These are phyloP conservation scores for Polytolypa hystricis DNA, from an alignment of 2,329 filamentous ascomycete genomes.

Conservation along the genomic window DNA sequence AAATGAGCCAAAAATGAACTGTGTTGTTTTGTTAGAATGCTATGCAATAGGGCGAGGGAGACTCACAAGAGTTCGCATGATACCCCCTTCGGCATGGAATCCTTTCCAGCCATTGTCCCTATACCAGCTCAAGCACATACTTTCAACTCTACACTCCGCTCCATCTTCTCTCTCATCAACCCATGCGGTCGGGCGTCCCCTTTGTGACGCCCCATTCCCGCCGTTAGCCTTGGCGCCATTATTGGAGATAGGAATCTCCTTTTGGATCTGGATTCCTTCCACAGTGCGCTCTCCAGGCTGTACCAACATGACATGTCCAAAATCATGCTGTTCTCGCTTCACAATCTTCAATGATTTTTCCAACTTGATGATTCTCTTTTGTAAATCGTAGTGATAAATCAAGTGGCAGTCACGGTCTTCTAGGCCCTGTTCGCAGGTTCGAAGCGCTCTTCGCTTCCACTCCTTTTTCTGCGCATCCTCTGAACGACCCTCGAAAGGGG, in stretches of 20 bases:
- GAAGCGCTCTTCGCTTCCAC: constrained; percentile 66
- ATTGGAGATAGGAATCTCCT: constrained; percentile 27
- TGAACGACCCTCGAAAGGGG: constrained; percentile 36
- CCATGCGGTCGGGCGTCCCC: constrained; percentile 61
- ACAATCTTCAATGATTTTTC: constrained; percentile 75
- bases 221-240: constrained; percentile 10
- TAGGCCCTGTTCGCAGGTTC: constrained; percentile 75
- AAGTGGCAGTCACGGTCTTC: constrained; percentile 83
- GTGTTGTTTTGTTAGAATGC: neutral
- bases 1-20: too few species aligned
- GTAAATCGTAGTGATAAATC: constrained; percentile 87
- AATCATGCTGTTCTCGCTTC: constrained; percentile 82
- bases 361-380: constrained; percentile 85
- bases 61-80: constrained; percentile 65
- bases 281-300: constrained; percentile 66
- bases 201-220: constrained; percentile 14
- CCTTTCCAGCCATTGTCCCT: constrained; percentile 80
- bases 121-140: constrained; percentile 86
- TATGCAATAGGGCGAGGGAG: neutral
- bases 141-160: constrained; percentile 77
- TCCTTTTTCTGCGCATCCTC: constrained; percentile 61
- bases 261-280: constrained; percentile 66
- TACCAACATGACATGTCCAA: constrained; percentile 68
- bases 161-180: constrained; percentile 60
- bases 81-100: constrained; percentile 84